Evolutionary conservation across 441 rosid species (phyloP).

Genomic region (Erodium texanum): DNA sequence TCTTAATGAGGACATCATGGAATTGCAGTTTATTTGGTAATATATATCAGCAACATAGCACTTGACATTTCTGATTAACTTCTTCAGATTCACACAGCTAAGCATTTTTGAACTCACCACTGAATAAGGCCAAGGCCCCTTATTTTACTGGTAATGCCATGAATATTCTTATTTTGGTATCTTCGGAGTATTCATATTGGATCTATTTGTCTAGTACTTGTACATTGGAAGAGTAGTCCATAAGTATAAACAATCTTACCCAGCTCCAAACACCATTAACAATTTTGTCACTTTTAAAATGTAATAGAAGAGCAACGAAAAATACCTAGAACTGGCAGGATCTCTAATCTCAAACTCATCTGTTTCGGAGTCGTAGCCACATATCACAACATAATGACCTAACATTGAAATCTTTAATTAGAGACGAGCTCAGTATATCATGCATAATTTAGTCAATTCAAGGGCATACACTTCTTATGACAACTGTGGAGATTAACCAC

Average conservation of each 20-base stretch:
- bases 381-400: slow-evolving; percentile 85
- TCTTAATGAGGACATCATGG: background rate
- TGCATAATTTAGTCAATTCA: background rate
- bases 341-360: slow-evolving; percentile 96
- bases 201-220: background rate
- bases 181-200: background rate
- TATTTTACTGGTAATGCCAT: too few relatives aligned
- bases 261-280: background rate
- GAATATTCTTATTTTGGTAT: background rate
- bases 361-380: slow-evolving; percentile 62
- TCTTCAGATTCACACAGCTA: too few relatives aligned
- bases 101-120: too few relatives aligned
- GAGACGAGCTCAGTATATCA: background rate
- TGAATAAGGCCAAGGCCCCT: too few relatives aligned
- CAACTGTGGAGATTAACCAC: background rate
- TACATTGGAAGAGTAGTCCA: background rate
- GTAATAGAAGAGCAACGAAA: slow-evolving; percentile 8
- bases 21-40: background rate
- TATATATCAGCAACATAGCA: background rate
- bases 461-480: slow-evolving; percentile 1
- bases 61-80: background rate
- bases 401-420: slow-evolving; percentile 10
- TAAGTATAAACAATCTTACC: background rate
- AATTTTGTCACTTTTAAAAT: background rate
- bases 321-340: slow-evolving; percentile 86